Conservation (phyloP, 2,329 filamentous ascomycete genomes). For the Berkeleyomyces basicola region DNA sequence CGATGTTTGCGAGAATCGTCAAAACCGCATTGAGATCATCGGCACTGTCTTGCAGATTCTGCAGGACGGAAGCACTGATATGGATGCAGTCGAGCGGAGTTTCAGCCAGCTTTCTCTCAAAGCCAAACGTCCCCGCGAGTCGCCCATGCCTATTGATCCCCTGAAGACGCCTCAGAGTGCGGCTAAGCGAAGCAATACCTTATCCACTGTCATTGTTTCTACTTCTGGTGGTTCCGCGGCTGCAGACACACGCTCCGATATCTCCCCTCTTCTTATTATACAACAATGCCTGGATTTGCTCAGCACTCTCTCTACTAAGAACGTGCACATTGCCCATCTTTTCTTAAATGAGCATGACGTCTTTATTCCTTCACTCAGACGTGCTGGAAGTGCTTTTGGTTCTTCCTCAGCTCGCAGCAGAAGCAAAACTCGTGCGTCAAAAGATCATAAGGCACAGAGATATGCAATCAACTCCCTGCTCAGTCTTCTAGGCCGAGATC, state of each 20-base stretch:
- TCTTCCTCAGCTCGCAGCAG: slow-evolving; percentile 20
- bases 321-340: slow-evolving; percentile 72
- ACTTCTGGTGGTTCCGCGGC: slow-evolving; percentile 13
- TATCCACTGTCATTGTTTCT: slow-evolving; percentile 28
- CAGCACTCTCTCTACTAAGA: slow-evolving; percentile 67
- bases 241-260: slow-evolving; percentile 55
- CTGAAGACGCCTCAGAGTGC: slow-evolving; percentile 59
- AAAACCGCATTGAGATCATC: slow-evolving; percentile 85
- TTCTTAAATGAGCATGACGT: slow-evolving; percentile 88
- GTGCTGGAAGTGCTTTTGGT: slow-evolving; percentile 51
- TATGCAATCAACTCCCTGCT: slow-evolving; percentile 87
- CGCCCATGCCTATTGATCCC: slow-evolving; percentile 30
- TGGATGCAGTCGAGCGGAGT: slow-evolving; percentile 85
- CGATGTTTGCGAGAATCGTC: slow-evolving; percentile 89
- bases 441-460: slow-evolving; percentile 68
- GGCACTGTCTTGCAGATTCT: slow-evolving; percentile 84
- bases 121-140: slow-evolving; percentile 65
- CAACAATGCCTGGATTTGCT: slow-evolving; percentile 85
- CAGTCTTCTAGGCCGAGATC: slow-evolving; percentile 72
- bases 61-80: slow-evolving; percentile 86
- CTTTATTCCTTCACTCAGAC: slow-evolving; percentile 58
- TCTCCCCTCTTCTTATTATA: slow-evolving; percentile 85
- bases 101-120: slow-evolving; percentile 85
- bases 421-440: slow-evolving; percentile 39
- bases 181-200: slow-evolving; percentile 58